Base-by-base conservation (phyloP, 306 rosid genomes). In the Acacia crassicarpa region DNA sequence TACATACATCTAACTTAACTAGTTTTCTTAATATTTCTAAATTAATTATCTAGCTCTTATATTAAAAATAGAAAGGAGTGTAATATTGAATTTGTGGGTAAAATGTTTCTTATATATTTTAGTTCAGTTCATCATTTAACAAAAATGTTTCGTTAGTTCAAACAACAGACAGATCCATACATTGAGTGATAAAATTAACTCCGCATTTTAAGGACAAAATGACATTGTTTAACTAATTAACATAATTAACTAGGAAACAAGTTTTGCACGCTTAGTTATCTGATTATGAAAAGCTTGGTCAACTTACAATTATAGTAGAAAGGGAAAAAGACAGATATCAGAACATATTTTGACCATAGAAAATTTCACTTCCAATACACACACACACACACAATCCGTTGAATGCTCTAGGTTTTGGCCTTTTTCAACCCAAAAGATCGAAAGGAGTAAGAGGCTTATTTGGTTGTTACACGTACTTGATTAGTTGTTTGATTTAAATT, bases 401-500 rank as follows among this genome's bases (percentile, higher is more conserved):
- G 67, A 61, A 61, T 61, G 35, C 33, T 61, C 67, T 22, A 58
- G 65, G 56, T 38, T 70, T 66, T 66, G 72, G 67, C 78, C 38
- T 1, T 67, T 67, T 32, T 22, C 32, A 20, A 27, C 41, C 43
- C 56, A 76, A 77, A 63, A 41, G 20, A 9, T 78, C 5, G 78
- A 72, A 23, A 35, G 59, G 17, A 25, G 25, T 43, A 76, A 82
- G 46, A 48, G 17, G 43, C 41, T 58, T 76, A 13, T 62, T 72
- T 40, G 75, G 49, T 40, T 16, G 67, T 32, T 72, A 72, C 48
- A 66, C 9, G 10, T 23, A 63, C 41, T 63, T 66, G 40, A 66
- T 63, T 6, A 77, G 22, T 75, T 40, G 32, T 48, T 73, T 61
- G 22, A 71, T 71, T 63, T 77, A 46, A 74, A 67, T 19, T 77